Base-by-base conservation (phyloP, 306 rosid genomes). In the Pyrus pyrifolia region DNA sequence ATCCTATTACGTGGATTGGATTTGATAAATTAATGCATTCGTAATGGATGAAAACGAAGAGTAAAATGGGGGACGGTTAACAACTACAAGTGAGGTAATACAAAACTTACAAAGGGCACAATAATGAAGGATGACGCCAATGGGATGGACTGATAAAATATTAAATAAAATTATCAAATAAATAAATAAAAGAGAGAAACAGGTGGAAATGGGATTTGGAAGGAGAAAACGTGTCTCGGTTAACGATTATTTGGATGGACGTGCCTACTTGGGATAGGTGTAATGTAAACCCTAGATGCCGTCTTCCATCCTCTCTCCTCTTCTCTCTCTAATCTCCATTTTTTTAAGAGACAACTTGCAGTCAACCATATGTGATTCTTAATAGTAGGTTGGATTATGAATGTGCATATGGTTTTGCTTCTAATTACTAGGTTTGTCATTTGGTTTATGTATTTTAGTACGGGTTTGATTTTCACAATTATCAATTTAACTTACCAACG, bases 211-310 rank as follows among this genome's bases (percentile, higher is more conserved):
- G 33, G 30, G 22, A 52, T 3, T 18, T 29, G 49, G 14, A 67
- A 30, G 51, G 21, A 33, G 83, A 69, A 78, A 83, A 78, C 85
- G 87, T 81, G 89, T 75, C 62, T 75, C 60, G 59, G 85, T 75
- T 71, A 78, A 67, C 77, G 78, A 86, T 67, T 83, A 72, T 80
- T 15, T 74, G 77, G 84, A 67, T 72, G 76, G 73, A 81, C 72
- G 18, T 66, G 25, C 61, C 58, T 38, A 73, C 46, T 68, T 49
- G 79, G 68, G 73, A 78, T 29, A 11, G 63, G 70, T 52, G 85
- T 66, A 61, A 51, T 61, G 82, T 66, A 61, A 52, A 74, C 77
- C 82, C 82, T 71, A 53, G 57, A 29, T 73, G 69, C 76, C 73
- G 64, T 52, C 67, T 52, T 55, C 38, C 59, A 64, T 62, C n/a